Percentiles rank a stretch among this genome's conserved stretches.
These are phyloP conservation scores for Vaccinium vitisidaea DNA, from an alignment of 148 eudicot genomes.

Conservation along the genomic window DNA sequence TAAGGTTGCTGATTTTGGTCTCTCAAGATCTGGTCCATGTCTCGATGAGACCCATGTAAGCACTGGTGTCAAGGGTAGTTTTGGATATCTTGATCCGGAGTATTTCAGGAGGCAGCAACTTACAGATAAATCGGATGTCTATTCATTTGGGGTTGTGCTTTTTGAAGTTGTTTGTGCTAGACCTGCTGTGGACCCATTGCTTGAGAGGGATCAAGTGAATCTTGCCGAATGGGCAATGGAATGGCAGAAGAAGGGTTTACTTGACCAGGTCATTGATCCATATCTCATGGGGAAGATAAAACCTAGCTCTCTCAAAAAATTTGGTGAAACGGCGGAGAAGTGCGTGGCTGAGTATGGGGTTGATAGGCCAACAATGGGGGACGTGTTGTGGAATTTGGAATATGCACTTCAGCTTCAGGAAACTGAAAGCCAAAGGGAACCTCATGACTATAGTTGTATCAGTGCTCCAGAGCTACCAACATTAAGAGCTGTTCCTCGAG, in stretches of 20 bases:
- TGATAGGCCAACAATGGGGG: constrained; percentile 95
- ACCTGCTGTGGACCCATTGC: constrained; percentile 86
- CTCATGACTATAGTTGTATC: constrained; percentile 21
- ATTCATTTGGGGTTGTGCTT: constrained; percentile 89
- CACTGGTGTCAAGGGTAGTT: constrained; percentile 97
- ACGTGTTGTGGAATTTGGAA: constrained; percentile 93
- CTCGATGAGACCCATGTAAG: constrained; percentile 91
- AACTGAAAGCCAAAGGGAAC: constrained; percentile 32
- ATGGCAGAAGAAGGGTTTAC: constrained; percentile 62
- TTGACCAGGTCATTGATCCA: constrained; percentile 69
- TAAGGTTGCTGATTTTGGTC: constrained; percentile 97
- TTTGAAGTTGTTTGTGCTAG: constrained; percentile 93
- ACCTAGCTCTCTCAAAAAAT: constrained; percentile 58
- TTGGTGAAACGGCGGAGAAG: constrained; percentile 83
- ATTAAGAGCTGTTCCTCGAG: constrained; percentile 29
- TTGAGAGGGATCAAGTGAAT: constrained; percentile 80
- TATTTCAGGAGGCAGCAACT: constrained; percentile 90
- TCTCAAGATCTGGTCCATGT: constrained; percentile 84
- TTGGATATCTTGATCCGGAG: constrained; percentile 94
- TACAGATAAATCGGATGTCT: constrained; percentile 88
- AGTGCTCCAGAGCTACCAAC: constrained; percentile 30
- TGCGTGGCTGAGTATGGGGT: constrained; percentile 87
- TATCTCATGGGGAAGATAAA: constrained; percentile 55
- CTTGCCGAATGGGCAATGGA: constrained; percentile 90
- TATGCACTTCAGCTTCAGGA: constrained; percentile 77